Evolutionary conservation across 78 protist species (phyloP).

Genomic region (Tieghemostelium lacteum): DNA sequence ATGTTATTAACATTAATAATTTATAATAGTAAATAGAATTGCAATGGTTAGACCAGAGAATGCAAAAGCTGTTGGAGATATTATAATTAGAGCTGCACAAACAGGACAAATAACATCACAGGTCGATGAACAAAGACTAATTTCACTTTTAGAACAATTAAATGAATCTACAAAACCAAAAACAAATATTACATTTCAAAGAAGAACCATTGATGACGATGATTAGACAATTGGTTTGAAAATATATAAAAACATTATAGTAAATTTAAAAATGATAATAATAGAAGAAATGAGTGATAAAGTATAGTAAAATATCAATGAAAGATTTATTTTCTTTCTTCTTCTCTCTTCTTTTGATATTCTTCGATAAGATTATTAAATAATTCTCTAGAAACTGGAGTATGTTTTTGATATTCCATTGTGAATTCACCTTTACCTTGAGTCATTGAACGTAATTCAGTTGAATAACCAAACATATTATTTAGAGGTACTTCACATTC

Average conservation of each 20-base stretch:
- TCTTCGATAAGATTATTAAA: constrained; percentile 40
- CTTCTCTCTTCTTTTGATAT: constrained; percentile 50
- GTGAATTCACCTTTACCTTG: constrained; percentile 89
- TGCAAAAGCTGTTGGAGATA: constrained; percentile 66
- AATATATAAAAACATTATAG: too few relatives aligned
- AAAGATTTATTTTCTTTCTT: constrained; percentile 51
- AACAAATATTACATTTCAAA: constrained; percentile 16
- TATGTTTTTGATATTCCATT: constrained; percentile 76
- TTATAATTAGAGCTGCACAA: constrained; percentile 71
- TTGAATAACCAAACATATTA: constrained; percentile 96
- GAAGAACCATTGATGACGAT: too few relatives aligned
- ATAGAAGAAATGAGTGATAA: too few relatives aligned
- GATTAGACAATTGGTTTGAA: too few relatives aligned
- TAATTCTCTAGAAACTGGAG: constrained; percentile 47
- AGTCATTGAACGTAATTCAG: constrained; percentile 94
- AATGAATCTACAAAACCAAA: constrained; percentile 43
- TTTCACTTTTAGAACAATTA: constrained; percentile 64
- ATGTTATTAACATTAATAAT: background rate
- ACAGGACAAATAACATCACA: constrained; percentile 43
- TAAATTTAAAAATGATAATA: too few relatives aligned
- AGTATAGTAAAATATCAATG: background rate
- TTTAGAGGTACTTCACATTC: constrained; percentile 91
- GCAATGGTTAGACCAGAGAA: constrained; percentile 80
- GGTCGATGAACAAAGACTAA: constrained; percentile 61
- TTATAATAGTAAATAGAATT: constrained; percentile 55